phyloP scores from a whole-genome alignment of 768 basidiomycete species.

The Serendipita sp. region DNA sequence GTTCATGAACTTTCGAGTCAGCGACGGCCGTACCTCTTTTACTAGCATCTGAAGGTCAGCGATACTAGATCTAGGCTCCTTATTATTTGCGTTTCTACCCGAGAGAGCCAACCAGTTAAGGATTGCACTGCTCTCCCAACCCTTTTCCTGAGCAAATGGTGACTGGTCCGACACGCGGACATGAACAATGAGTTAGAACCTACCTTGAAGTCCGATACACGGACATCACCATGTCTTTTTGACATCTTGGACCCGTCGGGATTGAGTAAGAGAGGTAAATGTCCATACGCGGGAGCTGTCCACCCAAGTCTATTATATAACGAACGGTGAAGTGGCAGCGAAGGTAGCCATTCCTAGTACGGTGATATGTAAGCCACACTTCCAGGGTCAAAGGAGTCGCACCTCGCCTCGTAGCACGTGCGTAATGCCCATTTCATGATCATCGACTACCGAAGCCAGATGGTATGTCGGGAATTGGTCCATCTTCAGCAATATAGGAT shows the following conservation, averaged over 20 bases:
- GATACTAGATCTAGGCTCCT: slow-evolving; percentile 16
- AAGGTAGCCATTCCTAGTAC: slow-evolving; percentile 85
- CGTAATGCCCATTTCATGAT: slow-evolving; percentile 88
- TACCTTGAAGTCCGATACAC: slow-evolving; percentile 50
- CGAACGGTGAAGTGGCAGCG: slow-evolving; percentile 78
- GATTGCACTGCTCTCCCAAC: slow-evolving; percentile 81
- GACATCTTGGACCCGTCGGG: slow-evolving; percentile 87
- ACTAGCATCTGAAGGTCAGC: slow-evolving; percentile 40
- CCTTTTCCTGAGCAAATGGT: slow-evolving; percentile 37
- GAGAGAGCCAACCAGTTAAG: slow-evolving; percentile 87
- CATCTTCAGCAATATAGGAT: slow-evolving; percentile 82
- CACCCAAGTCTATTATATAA: slow-evolving; percentile 67
- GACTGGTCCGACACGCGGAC: not conserved
- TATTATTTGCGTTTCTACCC: slow-evolving; percentile 52
- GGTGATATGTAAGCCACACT: not conserved
- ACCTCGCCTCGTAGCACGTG: slow-evolving; percentile 93
- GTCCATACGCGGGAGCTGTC: slow-evolving; percentile 65
- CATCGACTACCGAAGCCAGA: slow-evolving; percentile 88
- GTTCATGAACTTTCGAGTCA: too few species aligned
- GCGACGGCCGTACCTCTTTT: slow-evolving; percentile 27
- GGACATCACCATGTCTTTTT: slow-evolving; percentile 81
- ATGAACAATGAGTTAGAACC: slow-evolving; percentile 34
- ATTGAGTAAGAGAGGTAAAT: slow-evolving; percentile 81
- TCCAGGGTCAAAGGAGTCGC: slow-evolving; percentile 9
- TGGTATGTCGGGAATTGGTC: slow-evolving; percentile 95